These are phyloP conservation scores for Cynanchum wilfordii DNA, from an alignment of 257 asterid genomes.

Conservation along the genomic window DNA sequence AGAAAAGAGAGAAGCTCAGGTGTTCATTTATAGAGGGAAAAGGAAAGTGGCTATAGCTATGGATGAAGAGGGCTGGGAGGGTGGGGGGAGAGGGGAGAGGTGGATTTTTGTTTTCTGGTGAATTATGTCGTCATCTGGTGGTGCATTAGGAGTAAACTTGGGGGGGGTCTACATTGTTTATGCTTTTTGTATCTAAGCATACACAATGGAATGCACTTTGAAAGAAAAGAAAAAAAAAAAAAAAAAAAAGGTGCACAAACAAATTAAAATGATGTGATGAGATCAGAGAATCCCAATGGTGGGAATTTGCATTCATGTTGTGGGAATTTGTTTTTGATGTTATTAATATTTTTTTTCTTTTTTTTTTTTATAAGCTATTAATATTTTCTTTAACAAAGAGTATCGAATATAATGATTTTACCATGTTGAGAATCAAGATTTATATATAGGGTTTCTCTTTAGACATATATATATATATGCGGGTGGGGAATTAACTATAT, in stretches of 20 bases:
- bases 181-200: conserved; percentile 13
- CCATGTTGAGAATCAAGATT: conserved; percentile 1
- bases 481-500: too few species aligned
- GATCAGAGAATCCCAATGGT: conserved; percentile 20
- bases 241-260: neutral
- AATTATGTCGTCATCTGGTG: conserved; percentile 46
- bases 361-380: neutral
- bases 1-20: conserved; percentile 5
- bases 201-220: conserved; percentile 19
- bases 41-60: neutral
- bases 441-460: neutral
- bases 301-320: conserved; percentile 4
- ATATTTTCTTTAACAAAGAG: neutral
- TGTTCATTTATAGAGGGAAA: conserved; percentile 23
- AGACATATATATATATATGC: too few species aligned
- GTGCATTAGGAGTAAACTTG: conserved; percentile 8
- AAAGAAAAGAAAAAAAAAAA: neutral
- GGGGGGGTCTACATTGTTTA: conserved; percentile 33
- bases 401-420: conserved; percentile 14
- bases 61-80: neutral
- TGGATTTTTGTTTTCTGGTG: conserved; percentile 22
- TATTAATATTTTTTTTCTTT: too few species aligned
- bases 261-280: conserved; percentile 9
- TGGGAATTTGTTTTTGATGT: neutral
- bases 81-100: conserved; percentile 2